Percentiles rank a stretch among this genome's conserved stretches.
Evolutionary conservation across 306 rosid genomes (phyloP).

Genomic region (Canavalia gladiata): DNA sequence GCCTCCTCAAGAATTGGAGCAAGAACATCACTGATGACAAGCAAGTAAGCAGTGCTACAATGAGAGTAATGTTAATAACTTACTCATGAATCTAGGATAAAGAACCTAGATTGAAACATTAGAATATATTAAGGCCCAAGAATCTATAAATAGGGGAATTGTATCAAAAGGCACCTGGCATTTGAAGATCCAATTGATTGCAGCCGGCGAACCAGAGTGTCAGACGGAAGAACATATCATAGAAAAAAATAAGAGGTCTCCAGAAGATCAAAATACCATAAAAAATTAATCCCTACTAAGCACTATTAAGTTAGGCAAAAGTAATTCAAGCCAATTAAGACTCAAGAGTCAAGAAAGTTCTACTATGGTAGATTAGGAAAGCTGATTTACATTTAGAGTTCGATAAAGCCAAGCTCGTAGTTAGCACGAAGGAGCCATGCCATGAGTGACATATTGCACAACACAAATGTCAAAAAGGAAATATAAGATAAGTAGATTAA

Average conservation of each 20-base stretch:
- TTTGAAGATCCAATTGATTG: slow-evolving; percentile 76
- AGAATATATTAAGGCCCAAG: neutral
- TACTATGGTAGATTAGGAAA: neutral
- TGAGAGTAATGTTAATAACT: slow-evolving; percentile 38
- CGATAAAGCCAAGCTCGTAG: too few species aligned
- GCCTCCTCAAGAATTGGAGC: slow-evolving; percentile 89
- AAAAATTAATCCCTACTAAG: slow-evolving; percentile 3
- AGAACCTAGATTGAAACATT: neutral
- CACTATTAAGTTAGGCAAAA: slow-evolving; percentile 13
- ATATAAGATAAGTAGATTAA: neutral
- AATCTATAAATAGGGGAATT: slow-evolving; percentile 2
- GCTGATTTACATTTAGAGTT: too few species aligned
- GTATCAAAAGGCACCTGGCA: slow-evolving; percentile 60
- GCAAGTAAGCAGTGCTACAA: slow-evolving; percentile 79
- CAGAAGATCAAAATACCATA: neutral
- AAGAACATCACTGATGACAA: slow-evolving; percentile 76
- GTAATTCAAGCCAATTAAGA: neutral
- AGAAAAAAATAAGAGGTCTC: slow-evolving; percentile 18
- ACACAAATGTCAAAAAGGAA: neutral
- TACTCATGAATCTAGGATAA: neutral
- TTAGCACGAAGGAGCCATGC: too few species aligned
- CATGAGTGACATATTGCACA: neutral
- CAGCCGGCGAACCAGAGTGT: slow-evolving; percentile 77
- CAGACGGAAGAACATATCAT: slow-evolving; percentile 65
- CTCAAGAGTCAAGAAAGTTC: neutral